Conservation (phyloP, 495 filamentous ascomycete species). For the Trichoderma reesei region DNA sequence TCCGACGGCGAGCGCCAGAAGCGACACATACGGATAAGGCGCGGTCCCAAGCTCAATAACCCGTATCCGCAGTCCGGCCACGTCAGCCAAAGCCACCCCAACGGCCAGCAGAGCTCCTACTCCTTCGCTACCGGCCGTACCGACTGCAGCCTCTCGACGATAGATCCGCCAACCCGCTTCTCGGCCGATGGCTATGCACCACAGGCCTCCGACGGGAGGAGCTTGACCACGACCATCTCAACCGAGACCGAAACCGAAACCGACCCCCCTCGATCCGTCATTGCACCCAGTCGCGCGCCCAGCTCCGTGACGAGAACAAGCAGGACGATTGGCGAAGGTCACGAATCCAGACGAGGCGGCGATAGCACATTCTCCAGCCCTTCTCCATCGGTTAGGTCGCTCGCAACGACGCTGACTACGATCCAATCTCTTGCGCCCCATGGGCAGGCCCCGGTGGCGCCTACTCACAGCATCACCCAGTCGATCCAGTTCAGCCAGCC, state of each 20-base stretch:
- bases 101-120: slow-evolving; percentile 46
- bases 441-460: slow-evolving; percentile 45
- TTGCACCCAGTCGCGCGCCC: slow-evolving; percentile 67
- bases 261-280: slow-evolving; percentile 62
- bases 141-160: slow-evolving; percentile 24
- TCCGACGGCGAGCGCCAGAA: slow-evolving; percentile 29
- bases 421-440: slow-evolving; percentile 81
- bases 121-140: slow-evolving; percentile 47
- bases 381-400: slow-evolving; percentile 77
- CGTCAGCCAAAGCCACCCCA: slow-evolving; percentile 24
- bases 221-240: slow-evolving; percentile 60
- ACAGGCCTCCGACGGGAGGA: slow-evolving; percentile 53
- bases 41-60: slow-evolving; percentile 60
- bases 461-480: slow-evolving; percentile 41
- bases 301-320: slow-evolving; percentile 50
- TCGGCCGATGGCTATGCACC: slow-evolving; percentile 50
- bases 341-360: slow-evolving; percentile 59
- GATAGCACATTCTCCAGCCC: slow-evolving; percentile 92
- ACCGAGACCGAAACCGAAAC: slow-evolving; percentile 61
- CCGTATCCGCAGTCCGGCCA: slow-evolving; percentile 65
- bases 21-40: slow-evolving; percentile 36
- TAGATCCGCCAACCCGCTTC: slow-evolving; percentile 42
- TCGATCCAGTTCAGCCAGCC: slow-evolving; percentile 78
- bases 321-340: slow-evolving; percentile 52
- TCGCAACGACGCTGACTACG: slow-evolving; percentile 92